Percentiles rank a stretch among this genome's conserved stretches.
Conservation (phyloP, 371 early-diverging fungal species). For the Actinomortierella wolfii region DNA sequence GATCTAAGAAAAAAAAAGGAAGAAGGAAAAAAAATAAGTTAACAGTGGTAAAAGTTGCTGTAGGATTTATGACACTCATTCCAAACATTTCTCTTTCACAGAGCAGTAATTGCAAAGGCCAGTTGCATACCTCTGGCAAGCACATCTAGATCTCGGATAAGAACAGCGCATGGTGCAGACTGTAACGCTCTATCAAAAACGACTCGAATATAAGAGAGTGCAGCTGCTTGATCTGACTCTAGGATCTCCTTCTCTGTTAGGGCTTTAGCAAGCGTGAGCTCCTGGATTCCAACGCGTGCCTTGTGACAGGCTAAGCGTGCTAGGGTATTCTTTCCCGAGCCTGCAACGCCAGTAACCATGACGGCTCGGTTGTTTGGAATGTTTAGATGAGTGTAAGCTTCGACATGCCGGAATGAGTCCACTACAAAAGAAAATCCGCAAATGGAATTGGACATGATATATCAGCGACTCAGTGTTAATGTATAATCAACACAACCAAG, state of each 20-base stretch:
- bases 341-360: conserved; percentile 30
- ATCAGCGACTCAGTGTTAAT: no score
- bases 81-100: no score
- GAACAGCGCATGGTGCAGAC: conserved; percentile 28
- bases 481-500: no score
- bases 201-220: conserved; percentile 20
- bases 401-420: conserved; percentile 17
- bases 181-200: conserved; percentile 37
- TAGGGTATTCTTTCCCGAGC: conserved; percentile 37
- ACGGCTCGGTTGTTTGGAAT: conserved; percentile 40
- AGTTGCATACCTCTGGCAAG: conserved; percentile 27
- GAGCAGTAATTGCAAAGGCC: no score
- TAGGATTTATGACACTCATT: no score
- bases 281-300: conserved; percentile 12
- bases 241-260: conserved; percentile 30
- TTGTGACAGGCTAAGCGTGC: conserved; percentile 15
- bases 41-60: no score
- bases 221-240: conserved; percentile 27
- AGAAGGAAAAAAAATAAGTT: no score
- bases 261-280: conserved; percentile 22
- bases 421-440: conserved; percentile 1
- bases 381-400: conserved; percentile 23
- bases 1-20: conserved; percentile 9
- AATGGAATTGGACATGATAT: no score
- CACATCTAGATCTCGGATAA: conserved; percentile 28